phyloP scores from a whole-genome alignment of 805 yeast species.

The Candida suzukii region DNA sequence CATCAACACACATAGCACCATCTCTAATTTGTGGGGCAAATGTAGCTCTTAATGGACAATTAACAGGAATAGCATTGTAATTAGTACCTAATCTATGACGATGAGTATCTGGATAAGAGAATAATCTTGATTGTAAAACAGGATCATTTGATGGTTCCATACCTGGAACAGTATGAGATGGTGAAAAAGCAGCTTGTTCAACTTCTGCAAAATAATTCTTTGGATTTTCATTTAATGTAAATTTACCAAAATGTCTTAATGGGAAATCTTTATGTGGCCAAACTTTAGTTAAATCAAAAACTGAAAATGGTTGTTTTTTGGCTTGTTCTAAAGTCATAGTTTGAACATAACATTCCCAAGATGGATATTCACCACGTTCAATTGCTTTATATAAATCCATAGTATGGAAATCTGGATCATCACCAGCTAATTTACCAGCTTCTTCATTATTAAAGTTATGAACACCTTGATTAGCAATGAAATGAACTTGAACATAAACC shows the following conservation, averaged over 20 bases:
- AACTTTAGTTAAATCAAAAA: conserved; percentile 84
- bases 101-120: conserved; percentile 81
- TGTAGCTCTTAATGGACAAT: conserved; percentile 63
- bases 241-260: conserved; percentile 75
- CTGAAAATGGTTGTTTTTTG: conserved; percentile 66
- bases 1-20: conserved; percentile 66
- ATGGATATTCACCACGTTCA: conserved; percentile 69
- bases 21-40: conserved; percentile 75
- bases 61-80: conserved; percentile 82
- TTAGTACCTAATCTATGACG: conserved; percentile 76
- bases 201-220: conserved; percentile 81
- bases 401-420: conserved; percentile 78
- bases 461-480: conserved; percentile 52
- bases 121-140: conserved; percentile 73
- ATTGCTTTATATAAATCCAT: conserved; percentile 75
- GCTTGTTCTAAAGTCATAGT: conserved; percentile 83
- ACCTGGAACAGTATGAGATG: conserved; percentile 79
- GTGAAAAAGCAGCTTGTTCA: conserved; percentile 82
- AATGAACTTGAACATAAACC: conserved; percentile 74
- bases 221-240: conserved; percentile 77
- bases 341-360: conserved; percentile 83
- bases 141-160: conserved; percentile 82
- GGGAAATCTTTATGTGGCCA: conserved; percentile 91
- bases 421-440: conserved; percentile 61
- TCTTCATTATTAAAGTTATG: conserved; percentile 52